Percentiles rank a stretch among this genome's conserved stretches.
phyloP scores from a whole-genome alignment of 495 filamentous ascomycete species.

The Talaromyces thailandensis region DNA sequence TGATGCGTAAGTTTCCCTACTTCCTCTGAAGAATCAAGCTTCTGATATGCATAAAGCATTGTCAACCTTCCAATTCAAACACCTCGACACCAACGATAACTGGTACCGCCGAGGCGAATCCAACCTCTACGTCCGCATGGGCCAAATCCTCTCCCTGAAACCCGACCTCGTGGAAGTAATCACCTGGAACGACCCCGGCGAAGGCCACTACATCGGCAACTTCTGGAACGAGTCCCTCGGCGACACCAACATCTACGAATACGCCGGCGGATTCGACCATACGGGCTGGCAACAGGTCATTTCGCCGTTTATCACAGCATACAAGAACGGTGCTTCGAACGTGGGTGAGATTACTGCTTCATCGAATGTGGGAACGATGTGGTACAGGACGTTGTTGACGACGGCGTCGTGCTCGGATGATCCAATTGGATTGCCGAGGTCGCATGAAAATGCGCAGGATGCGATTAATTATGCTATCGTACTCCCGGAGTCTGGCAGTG shows the following conservation, averaged over 20 bases:
- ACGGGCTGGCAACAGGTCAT: slow-evolving; percentile 23
- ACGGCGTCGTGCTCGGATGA: slow-evolving; percentile 5
- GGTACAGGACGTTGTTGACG: slow-evolving; percentile 13
- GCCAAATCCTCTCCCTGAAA: slow-evolving; percentile 14
- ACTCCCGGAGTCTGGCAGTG: slow-evolving; percentile 1
- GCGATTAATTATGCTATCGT: slow-evolving; percentile 12
- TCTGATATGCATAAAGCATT: slow-evolving; percentile 14
- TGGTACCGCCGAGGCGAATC: slow-evolving; percentile 35
- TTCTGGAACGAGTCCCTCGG: slow-evolving; percentile 12
- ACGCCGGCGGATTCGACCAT: slow-evolving; percentile 20
- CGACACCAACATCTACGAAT: slow-evolving; percentile 10
- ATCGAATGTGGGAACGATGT: slow-evolving; percentile 8
- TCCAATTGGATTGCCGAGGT: background rate
- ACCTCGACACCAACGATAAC: slow-evolving; percentile 19
- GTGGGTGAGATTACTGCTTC: background rate
- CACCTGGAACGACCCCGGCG: slow-evolving; percentile 34
- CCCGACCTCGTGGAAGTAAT: slow-evolving; percentile 22
- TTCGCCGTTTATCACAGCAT: slow-evolving; percentile 24
- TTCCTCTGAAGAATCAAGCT: background rate
- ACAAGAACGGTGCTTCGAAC: slow-evolving; percentile 17
- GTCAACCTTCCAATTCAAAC: slow-evolving; percentile 34
- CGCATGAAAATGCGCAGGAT: slow-evolving; percentile 5
- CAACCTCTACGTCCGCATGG: slow-evolving; percentile 24
- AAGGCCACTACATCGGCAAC: slow-evolving; percentile 38
- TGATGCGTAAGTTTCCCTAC: slow-evolving; percentile 17